These are phyloP conservation scores for Pythium grandisporangium DNA, from an alignment of 352 stramenopile genomes.

Conservation along the genomic window DNA sequence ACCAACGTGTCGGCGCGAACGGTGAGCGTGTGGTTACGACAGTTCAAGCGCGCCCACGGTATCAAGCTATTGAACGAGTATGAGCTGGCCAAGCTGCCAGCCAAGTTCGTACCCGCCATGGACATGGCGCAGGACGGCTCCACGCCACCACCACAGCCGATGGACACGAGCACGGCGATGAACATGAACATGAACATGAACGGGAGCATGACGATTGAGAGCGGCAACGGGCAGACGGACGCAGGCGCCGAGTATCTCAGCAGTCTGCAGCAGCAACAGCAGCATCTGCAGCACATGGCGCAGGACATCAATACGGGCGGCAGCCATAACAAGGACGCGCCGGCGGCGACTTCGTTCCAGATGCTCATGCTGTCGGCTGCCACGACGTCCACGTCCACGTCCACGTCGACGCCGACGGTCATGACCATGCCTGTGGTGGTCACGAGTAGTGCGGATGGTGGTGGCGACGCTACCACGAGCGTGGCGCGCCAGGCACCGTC, in stretches of 20 bases:
- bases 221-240: too few species aligned
- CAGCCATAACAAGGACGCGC: too few species aligned
- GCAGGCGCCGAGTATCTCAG: too few species aligned
- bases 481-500: too few species aligned
- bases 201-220: too few species aligned
- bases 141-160: too few species aligned
- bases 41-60: conserved; percentile 60
- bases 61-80: conserved; percentile 41
- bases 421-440: too few species aligned
- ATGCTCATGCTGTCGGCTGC: conserved; percentile 15
- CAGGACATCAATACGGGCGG: too few species aligned
- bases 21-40: conserved; percentile 45
- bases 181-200: too few species aligned
- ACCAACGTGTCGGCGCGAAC: conserved; percentile 26
- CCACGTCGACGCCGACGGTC: conserved; percentile 34
- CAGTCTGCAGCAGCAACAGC: conserved; percentile 2
- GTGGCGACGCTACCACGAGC: conserved; percentile 2
- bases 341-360: conserved; percentile 14
- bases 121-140: conserved; percentile 17
- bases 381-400: conserved; percentile 14
- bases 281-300: conserved; percentile 11
- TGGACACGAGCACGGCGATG: too few species aligned
- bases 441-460: too few species aligned
- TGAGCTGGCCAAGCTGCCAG: conserved; percentile 37
- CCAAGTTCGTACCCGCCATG: conserved; percentile 55